Base-by-base conservation (phyloP, 108 stramenopile species). In the Stephanodiscus minutulus region DNA sequence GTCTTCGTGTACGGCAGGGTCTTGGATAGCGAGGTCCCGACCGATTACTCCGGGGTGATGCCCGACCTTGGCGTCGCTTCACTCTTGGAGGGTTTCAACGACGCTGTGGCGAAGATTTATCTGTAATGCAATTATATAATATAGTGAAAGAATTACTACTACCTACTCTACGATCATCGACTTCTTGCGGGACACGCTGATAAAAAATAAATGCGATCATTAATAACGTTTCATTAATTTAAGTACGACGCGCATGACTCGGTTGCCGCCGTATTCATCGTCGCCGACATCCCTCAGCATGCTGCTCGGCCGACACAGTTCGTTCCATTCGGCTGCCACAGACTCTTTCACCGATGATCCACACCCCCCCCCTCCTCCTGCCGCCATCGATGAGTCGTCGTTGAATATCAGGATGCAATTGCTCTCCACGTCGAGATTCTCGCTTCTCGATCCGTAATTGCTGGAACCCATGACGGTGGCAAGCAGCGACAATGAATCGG, bases 11-110 rank as follows among this genome's bases (percentile, higher is more conserved):
- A 91, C 59, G 79, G 73, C 3, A 91, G 86, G 61, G 68, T 78
- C 10, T 82, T 79, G 0, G 82, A 85, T 37, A 72, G 70, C 70
- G 77, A 82, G 18, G 66, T 77, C 5, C 86, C 85, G 12, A 89
- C 87, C 2, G 88, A 91, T 60, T 95, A 89, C 64, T 74, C 73
- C 22, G 65, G 52, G 11, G 77, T 88, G 2, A 72, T 83, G 22
- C 78, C 94, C 13, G 94, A 95, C 68, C 79, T 95, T 27, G 94
- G 94, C 3, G 62, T 91, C 11, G 74, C 63, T 1, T 72, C 81
- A n/a, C 72, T 95, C 5, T 49, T 95, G 64, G 85, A 88, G 64
- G 91, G 91, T 17, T 88, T 92, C 67, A 93, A 93, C 74, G 91
- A 93, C 66, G 79, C 82, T 7, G 61, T 93, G 54, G 61, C 79